Conservation (phyloP, 495 filamentous ascomycete species). For the Tuber melanosporum region DNA sequence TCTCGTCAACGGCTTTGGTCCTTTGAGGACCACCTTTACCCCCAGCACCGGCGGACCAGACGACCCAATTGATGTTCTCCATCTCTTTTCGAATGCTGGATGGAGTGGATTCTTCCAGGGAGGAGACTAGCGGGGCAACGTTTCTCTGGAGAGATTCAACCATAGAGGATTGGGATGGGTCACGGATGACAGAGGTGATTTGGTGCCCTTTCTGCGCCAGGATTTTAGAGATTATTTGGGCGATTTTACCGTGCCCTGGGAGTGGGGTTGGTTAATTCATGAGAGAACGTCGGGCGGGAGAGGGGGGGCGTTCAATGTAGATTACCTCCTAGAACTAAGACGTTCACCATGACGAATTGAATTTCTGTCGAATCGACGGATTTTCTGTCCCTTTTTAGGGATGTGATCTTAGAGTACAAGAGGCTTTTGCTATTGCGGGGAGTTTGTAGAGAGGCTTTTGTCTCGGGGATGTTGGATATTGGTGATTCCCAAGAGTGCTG, state of each 20-base stretch:
- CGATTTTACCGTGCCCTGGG: constrained; percentile 61
- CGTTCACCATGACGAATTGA: neutral
- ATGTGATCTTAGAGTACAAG: no score
- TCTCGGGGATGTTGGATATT: neutral
- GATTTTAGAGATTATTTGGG: constrained; percentile 67
- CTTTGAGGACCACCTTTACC: constrained; percentile 64
- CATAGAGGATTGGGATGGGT: constrained; percentile 56
- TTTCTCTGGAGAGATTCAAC: constrained; percentile 56
- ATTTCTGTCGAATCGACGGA: neutral
- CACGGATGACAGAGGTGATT: constrained; percentile 71
- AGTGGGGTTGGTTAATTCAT: neutral
- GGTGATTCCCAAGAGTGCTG: neutral
- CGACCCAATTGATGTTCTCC: constrained; percentile 66
- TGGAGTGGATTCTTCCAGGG: constrained; percentile 51
- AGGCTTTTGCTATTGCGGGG: neutral
- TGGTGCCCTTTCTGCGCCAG: constrained; percentile 65
- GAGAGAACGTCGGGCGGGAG: neutral
- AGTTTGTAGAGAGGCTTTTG: neutral
- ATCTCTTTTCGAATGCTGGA: constrained; percentile 56
- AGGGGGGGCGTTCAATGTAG: neutral
- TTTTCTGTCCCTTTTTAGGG: neutral
- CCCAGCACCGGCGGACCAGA: constrained; percentile 78
- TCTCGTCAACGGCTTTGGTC: constrained; percentile 51
- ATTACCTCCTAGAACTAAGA: neutral
- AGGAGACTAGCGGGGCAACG: constrained; percentile 53